phyloP scores from a whole-genome alignment of 2,329 filamentous ascomycete species.

The Fusarium pseudoanthophilum region DNA sequence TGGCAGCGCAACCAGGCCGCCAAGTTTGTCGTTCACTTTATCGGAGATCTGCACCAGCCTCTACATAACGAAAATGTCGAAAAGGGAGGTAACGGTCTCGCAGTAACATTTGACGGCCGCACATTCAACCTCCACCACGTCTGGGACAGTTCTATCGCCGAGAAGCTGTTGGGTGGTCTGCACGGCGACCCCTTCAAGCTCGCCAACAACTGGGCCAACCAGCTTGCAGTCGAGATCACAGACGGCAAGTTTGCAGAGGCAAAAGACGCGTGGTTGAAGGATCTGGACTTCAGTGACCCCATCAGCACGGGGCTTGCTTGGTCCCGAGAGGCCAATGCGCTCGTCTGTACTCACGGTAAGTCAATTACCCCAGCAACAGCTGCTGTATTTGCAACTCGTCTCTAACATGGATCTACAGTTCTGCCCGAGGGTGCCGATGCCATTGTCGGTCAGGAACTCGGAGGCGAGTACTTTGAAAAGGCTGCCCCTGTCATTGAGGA shows the following conservation, averaged over 20 bases:
- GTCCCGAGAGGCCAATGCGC: conserved; percentile 71
- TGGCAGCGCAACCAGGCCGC: conserved; percentile 67
- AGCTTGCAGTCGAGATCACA: conserved; percentile 64
- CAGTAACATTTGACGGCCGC: conserved; percentile 68
- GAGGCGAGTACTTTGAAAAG: conserved; percentile 70
- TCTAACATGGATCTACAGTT: conserved; percentile 55
- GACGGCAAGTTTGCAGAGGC: conserved; percentile 64
- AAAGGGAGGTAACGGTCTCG: conserved; percentile 74
- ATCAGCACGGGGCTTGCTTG: conserved; percentile 68
- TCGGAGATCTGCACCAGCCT: conserved; percentile 77
- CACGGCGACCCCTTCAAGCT: conserved; percentile 60
- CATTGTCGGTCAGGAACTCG: conserved; percentile 69
- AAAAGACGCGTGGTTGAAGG: conserved; percentile 65
- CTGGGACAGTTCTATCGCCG: conserved; percentile 77
- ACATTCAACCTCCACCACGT: conserved; percentile 75
- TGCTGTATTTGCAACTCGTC: conserved; percentile 2
- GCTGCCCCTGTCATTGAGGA: conserved; percentile 73
- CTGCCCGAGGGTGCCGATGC: conserved; percentile 69
- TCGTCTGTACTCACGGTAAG: conserved; percentile 71
- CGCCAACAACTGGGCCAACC: conserved; percentile 66
- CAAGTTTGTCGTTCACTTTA: conserved; percentile 75
- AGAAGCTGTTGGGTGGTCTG: conserved; percentile 69
- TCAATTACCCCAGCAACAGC: conserved; percentile 15
- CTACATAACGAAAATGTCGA: conserved; percentile 73
- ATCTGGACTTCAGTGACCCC: conserved; percentile 65